Base-by-base conservation (phyloP, 768 basidiomycete species). In the Chalciporus piperatus region DNA sequence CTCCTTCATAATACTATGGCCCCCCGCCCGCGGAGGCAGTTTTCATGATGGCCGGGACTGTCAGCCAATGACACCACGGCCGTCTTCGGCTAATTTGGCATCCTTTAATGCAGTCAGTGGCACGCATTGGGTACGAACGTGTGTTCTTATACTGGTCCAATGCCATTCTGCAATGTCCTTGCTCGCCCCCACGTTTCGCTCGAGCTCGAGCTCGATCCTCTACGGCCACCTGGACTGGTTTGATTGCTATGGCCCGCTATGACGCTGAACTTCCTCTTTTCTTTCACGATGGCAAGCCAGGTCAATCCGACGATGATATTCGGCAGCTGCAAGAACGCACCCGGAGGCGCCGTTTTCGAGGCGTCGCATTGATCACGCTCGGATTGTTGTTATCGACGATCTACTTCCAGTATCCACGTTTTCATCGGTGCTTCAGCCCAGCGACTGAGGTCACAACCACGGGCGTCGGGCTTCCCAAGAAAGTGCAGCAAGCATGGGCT, bases 401-500 rank as follows among this genome's bases (percentile, higher is more conserved):
- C 13, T 67, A 57, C 28, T 58, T 56, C 13, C 57, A 39, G 12
- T 50, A 50, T 46, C 48, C 43, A 14, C 48, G 45, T 20, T 55
- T 58, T 58, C 19, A 35, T 6, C 28, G 33, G 45, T 47, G 41
- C 41, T 42, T 27, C 33, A 11, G 40, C 20, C n/a, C 55, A 3
- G 17, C 47, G 4, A 40, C 38, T 13, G 33, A 42, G 27, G 16
- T 33, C 30, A n/a, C 43, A n/a, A 27, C 40, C 3, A n/a, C 23
- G 7, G 41, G 40, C 4, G 1, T 52, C 19, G 50, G 46, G 13
- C 25, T 67, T 17, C 57, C 63, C 28, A 54, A 60, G 55, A 52
- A 57, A 12, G 47, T 72, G 11, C 56, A 67, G 10, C 67, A 61
- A 25, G 66, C 73, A 1, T 87, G 84, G 85, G 82, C 75, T 11